phyloP scores from a whole-genome alignment of 164 flowering plant genomes.

The Macadamia integrifolia region DNA sequence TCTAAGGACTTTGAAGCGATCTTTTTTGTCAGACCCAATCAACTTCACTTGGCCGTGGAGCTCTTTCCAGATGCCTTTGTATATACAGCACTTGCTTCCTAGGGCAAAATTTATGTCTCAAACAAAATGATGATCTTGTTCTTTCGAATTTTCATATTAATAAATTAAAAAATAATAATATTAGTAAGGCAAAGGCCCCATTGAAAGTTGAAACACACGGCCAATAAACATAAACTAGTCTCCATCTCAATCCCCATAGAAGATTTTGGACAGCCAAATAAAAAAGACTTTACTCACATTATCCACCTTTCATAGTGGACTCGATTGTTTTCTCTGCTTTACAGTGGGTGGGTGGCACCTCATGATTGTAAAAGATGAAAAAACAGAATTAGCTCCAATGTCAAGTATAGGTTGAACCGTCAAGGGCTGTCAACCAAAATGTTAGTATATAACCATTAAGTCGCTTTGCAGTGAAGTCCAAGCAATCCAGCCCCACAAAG shows the following conservation, averaged over 20 bases:
- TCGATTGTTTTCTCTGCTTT: slow-evolving; percentile 35
- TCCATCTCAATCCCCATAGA: neutral
- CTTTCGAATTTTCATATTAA: too few species aligned
- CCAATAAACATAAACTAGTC: neutral
- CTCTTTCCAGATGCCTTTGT: too few species aligned
- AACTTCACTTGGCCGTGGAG: too few species aligned
- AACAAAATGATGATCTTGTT: too few species aligned
- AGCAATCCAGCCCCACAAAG: too few species aligned
- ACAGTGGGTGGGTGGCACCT: slow-evolving; percentile 25
- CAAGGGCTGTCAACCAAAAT: slow-evolving; percentile 13
- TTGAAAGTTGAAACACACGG: too few species aligned
- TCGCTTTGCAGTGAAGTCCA: too few species aligned
- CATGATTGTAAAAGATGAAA: slow-evolving; percentile 22
- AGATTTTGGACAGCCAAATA: neutral
- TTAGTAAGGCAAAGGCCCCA: neutral
- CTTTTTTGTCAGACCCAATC: too few species aligned
- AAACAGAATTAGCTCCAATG: neutral
- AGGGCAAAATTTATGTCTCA: too few species aligned
- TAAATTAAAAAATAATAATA: neutral
- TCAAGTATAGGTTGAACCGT: neutral
- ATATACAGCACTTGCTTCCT: too few species aligned
- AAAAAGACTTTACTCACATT: slow-evolving; percentile 6
- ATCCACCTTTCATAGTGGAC: slow-evolving; percentile 23
- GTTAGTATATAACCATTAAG: neutral
- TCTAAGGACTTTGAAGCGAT: too few species aligned